phyloP scores from a whole-genome alignment of 352 stramenopile species.

The Globisporangium alternatum region DNA sequence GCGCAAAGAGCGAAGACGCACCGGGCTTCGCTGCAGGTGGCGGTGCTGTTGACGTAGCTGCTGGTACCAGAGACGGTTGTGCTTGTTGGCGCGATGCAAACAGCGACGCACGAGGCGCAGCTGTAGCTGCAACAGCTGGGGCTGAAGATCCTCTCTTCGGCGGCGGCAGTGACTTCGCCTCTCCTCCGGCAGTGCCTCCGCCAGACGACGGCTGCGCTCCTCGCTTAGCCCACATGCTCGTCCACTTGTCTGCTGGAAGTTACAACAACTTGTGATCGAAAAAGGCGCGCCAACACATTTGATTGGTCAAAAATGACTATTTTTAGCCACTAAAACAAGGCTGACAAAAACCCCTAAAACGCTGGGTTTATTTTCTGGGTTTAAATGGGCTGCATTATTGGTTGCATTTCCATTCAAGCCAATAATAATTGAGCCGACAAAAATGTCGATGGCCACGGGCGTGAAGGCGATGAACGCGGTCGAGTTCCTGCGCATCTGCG shows the following conservation, averaged over 20 bases:
- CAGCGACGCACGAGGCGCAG: not conserved
- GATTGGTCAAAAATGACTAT: conserved; percentile 24
- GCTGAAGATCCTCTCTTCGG: not conserved
- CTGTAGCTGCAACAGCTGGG: not conserved
- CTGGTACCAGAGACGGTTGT: not conserved
- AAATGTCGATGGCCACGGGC: conserved; percentile 48
- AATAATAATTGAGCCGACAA: not conserved
- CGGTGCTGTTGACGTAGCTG: not conserved
- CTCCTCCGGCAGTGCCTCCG: not conserved
- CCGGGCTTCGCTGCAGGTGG: not conserved
- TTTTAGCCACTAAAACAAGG: not conserved
- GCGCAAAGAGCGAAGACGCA: conserved; percentile 4
- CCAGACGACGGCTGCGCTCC: conserved; percentile 15
- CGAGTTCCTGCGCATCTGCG: conserved; percentile 80
- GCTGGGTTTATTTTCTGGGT: not conserved
- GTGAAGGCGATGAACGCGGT: conserved; percentile 65
- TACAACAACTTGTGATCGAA: not conserved
- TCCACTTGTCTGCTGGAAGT: not conserved
- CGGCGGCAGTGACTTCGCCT: not conserved
- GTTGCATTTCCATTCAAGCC: conserved; percentile 1
- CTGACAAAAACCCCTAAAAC: no score
- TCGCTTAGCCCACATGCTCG: conserved; percentile 40
- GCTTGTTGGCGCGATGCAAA: conserved; percentile 8
- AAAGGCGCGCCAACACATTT: conserved; percentile 17
- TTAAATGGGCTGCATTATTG: no score